Conservation (phyloP, 176 grass and related monocot species). For the Triticum monococcum region DNA sequence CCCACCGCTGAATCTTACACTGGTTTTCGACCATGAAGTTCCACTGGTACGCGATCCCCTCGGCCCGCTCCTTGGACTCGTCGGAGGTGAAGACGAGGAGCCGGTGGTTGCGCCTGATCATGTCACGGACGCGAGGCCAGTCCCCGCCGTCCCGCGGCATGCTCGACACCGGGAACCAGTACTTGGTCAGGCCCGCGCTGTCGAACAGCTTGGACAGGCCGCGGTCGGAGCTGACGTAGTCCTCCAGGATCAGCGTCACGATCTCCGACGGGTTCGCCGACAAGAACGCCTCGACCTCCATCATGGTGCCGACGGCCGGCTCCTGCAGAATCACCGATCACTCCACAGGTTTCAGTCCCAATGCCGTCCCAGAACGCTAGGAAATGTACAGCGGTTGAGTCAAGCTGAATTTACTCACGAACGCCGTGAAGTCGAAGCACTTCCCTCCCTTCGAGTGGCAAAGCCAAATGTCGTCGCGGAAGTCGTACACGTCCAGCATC, state of each 20-base stretch:
- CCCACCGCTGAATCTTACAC: conserved; percentile 11
- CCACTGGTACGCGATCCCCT: conserved; percentile 63
- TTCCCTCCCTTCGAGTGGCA: conserved; percentile 38
- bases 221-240: conserved; percentile 32
- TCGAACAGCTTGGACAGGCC: conserved; percentile 43
- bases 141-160: conserved; percentile 43
- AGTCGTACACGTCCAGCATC: conserved; percentile 49
- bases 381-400: not conserved
- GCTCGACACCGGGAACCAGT: conserved; percentile 47
- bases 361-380: not conserved
- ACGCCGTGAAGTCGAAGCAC: conserved; percentile 42
- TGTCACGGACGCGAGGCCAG: conserved; percentile 44
- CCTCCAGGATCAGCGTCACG: conserved; percentile 55
- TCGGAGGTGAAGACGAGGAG: conserved; percentile 53
- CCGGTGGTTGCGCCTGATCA: conserved; percentile 34
- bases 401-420: conserved; percentile 8
- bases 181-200: conserved; percentile 18
- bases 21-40: conserved; percentile 63
- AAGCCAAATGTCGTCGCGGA: conserved; percentile 32
- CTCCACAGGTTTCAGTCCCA: not conserved
- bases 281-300: conserved; percentile 45
- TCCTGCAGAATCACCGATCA: not conserved
- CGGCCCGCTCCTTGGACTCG: conserved; percentile 14
- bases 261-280: conserved; percentile 40
- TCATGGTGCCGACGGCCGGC: conserved; percentile 46